Base-by-base conservation (phyloP, 2,329 filamentous ascomycete genomes). In the Xylariales sp. region DNA sequence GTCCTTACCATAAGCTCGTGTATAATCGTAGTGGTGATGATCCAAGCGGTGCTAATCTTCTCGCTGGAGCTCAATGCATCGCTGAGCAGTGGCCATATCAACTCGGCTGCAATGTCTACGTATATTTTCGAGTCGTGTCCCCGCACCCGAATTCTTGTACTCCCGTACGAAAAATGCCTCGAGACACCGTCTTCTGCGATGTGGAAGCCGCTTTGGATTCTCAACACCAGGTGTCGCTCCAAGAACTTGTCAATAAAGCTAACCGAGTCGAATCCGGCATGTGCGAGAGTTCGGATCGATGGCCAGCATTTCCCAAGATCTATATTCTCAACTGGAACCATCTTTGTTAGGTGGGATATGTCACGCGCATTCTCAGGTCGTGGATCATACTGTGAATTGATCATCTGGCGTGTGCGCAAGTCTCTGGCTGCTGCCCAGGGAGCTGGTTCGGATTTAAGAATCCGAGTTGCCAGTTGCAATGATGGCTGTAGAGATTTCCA, bases 1-100 rank as follows among this genome's bases (percentile, higher is more conserved):
- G n/a, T n/a, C n/a, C n/a, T n/a, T 46, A 58, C 55, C 40, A 40
- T 47, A 6, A 54, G 30, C 30, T 59, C 54, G 30, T 57, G 55
- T 6, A 59, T 12, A 1, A 59, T 4, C 1, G 46, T 49, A 6
- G 33, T 20, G 6, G 54, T 54, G 10, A 57, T 14, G 1, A 18
- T 2, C 13, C 45, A 56, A 2, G 51, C 50, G 19, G 20, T 11
- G 2, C 21, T 17, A 43, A 57, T 28, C 45, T 56, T 59, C 43
- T 59, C 55, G 29, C 43, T 51, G 23, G 31, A 19, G 33, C 45
- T 52, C 15, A 45, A 54, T 11, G 46, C 29, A 2, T 42, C 40
- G 12, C 44, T 19, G 11, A 59, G n/a, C 25, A 59, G 37, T 2
- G 55, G 54, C 52, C 54, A 59, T 2, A 59, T 28, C n/a, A 51